These are phyloP conservation scores for Kentomonas sorsogonicus DNA, from an alignment of 208 protist species.

Conservation along the genomic window DNA sequence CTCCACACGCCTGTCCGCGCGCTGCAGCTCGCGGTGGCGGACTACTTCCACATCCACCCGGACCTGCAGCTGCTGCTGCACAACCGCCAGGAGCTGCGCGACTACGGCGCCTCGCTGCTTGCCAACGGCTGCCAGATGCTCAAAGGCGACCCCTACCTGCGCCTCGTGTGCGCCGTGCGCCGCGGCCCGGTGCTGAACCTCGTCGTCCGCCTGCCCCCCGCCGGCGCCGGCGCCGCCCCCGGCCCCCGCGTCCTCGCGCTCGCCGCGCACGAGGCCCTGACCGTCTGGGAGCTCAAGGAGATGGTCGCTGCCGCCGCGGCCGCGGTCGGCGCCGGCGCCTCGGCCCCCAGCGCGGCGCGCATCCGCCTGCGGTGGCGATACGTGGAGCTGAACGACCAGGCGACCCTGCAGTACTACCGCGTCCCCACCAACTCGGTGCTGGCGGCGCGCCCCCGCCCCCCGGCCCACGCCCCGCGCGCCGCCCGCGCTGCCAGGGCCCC, in stretches of 20 bases:
- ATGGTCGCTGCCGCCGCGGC: slow-evolving; percentile 49
- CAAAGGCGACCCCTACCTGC: slow-evolving; percentile 84
- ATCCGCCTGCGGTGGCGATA: slow-evolving; percentile 81
- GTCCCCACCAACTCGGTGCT: slow-evolving; percentile 72
- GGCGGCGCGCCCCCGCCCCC: slow-evolving; percentile 23
- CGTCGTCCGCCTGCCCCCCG: slow-evolving; percentile 34
- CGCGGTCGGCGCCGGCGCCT: slow-evolving; percentile 8
- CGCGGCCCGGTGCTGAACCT: slow-evolving; percentile 69
- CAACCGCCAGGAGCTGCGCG: slow-evolving; percentile 66
- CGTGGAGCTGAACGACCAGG: slow-evolving; percentile 81
- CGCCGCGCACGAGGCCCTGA: slow-evolving; percentile 43
- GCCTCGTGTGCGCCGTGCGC: slow-evolving; percentile 58
- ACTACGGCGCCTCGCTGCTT: slow-evolving; percentile 46
- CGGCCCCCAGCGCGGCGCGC: slow-evolving; percentile 34
- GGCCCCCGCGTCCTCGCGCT: slow-evolving; percentile 36
- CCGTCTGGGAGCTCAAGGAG: slow-evolving; percentile 74
- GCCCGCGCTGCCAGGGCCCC: slow-evolving; percentile 5
- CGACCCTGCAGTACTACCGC: slow-evolving; percentile 78
- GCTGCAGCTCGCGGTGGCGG: slow-evolving; percentile 73
- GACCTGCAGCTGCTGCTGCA: slow-evolving; percentile 78
- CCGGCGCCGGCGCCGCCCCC: slow-evolving; percentile 10
- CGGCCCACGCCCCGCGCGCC: slow-evolving; percentile 16
- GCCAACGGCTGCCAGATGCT: slow-evolving; percentile 78
- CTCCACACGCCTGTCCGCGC: slow-evolving; percentile 58
- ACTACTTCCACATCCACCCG: slow-evolving; percentile 76